Conservation (phyloP, 1,139 yeast species). For the Lizanozyma gosingica region DNA sequence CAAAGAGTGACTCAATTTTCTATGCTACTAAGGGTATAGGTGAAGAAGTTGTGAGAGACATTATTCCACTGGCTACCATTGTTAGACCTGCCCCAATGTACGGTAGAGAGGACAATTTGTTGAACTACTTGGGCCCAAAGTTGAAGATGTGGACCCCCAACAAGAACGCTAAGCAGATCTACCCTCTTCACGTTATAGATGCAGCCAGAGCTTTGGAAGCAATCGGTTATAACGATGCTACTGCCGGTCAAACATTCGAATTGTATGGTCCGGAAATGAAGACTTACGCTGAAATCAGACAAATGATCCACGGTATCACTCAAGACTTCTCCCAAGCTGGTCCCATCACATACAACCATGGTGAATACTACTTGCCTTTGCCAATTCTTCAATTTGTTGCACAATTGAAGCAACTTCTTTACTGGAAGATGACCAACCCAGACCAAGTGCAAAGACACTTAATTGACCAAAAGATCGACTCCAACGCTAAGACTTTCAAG, state of each 20-base stretch:
- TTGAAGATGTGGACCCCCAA: constrained; percentile 56
- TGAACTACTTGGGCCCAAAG: constrained; percentile 53
- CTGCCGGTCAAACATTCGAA: constrained; percentile 71
- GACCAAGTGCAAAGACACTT: constrained; percentile 75
- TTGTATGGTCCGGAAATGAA: constrained; percentile 65
- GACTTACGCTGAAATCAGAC: constrained; percentile 58
- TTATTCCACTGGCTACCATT: constrained; percentile 68
- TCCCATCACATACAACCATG: constrained; percentile 48
- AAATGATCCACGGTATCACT: constrained; percentile 58
- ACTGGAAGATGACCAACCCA: constrained; percentile 65
- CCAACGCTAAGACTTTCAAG: constrained; percentile 53
- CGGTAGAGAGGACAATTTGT: constrained; percentile 67
- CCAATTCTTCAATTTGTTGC: constrained; percentile 39
- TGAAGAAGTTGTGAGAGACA: constrained; percentile 61
- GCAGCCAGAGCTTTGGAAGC: constrained; percentile 74
- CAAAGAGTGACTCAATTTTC: constrained; percentile 57
- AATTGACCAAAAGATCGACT: constrained; percentile 58
- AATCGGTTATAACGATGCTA: constrained; percentile 75
- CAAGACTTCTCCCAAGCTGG: constrained; percentile 50
- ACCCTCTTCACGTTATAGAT: constrained; percentile 72
- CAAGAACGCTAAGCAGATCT: constrained; percentile 52
- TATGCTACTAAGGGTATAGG: constrained; percentile 78
- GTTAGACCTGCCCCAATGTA: constrained; percentile 82
- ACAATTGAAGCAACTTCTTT: constrained; percentile 42
- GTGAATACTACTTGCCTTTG: constrained; percentile 30